Percentiles rank a stretch among this genome's conserved stretches.
phyloP scores from a whole-genome alignment of 164 flowering plant species.

The Tetracentron sinense region DNA sequence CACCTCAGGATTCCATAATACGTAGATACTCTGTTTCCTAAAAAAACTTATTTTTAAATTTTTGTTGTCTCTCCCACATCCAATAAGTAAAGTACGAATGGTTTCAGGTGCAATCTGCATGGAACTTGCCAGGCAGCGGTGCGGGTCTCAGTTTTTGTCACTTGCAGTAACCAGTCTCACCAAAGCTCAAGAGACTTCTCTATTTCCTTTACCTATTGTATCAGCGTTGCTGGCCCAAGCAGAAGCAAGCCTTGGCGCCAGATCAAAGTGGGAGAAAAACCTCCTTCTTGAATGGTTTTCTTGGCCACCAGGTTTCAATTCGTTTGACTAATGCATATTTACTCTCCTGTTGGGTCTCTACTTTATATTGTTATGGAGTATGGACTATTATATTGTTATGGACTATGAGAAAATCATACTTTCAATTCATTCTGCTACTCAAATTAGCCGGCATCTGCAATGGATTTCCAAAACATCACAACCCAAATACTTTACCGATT shows the following conservation, averaged over 20 bases:
- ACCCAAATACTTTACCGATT: too few relatives aligned
- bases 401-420: too few relatives aligned
- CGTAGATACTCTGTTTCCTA: neutral
- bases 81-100: constrained; percentile 1
- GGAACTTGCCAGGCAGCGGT: constrained; percentile 63
- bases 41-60: neutral
- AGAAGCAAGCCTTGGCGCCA: constrained; percentile 77
- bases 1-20: neutral
- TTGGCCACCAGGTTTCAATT: constrained; percentile 81
- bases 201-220: constrained; percentile 52
- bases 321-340: neutral
- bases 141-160: constrained; percentile 43
- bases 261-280: constrained; percentile 59
- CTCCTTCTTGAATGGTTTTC: constrained; percentile 75
- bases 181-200: constrained; percentile 45
- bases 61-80: neutral
- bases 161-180: constrained; percentile 59
- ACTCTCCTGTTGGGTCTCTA: neutral
- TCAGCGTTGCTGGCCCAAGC: constrained; percentile 75
- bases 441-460: too few relatives aligned
- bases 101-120: constrained; percentile 65
- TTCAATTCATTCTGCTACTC: too few relatives aligned
- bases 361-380: neutral
- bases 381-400: too few relatives aligned
- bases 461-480: too few relatives aligned